Conservation (phyloP, 805 yeast species). For the Metschnikowia continentalis region DNA sequence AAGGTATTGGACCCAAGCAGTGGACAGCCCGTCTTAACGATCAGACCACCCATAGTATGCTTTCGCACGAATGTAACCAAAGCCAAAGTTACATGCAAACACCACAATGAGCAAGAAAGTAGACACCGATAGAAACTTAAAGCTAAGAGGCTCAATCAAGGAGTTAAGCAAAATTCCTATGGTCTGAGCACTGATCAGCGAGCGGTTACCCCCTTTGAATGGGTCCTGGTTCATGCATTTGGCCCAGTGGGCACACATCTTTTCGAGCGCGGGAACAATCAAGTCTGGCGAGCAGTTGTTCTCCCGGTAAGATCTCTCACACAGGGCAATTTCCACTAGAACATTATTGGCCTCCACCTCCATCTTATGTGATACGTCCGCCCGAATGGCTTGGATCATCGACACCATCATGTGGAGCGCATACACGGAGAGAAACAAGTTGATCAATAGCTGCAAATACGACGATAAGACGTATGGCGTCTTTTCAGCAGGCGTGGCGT, state of each 20-base stretch:
- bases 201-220: slow-evolving; percentile 41
- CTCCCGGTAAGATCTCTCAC: slow-evolving; percentile 47
- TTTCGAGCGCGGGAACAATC: slow-evolving; percentile 55
- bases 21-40: neutral
- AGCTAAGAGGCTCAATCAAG: slow-evolving; percentile 63
- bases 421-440: slow-evolving; percentile 43
- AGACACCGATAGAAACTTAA: slow-evolving; percentile 50
- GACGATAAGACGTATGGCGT: slow-evolving; percentile 57
- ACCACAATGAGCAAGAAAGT: slow-evolving; percentile 39
- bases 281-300: slow-evolving; percentile 56
- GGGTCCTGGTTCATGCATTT: slow-evolving; percentile 63
- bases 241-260: slow-evolving; percentile 58
- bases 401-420: slow-evolving; percentile 41
- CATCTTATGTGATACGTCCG: slow-evolving; percentile 52
- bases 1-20: neutral
- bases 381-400: slow-evolving; percentile 45
- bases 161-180: slow-evolving; percentile 60
- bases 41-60: slow-evolving; percentile 37
- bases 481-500: slow-evolving; percentile 48
- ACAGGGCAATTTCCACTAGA: slow-evolving; percentile 48
- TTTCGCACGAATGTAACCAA: slow-evolving; percentile 62
- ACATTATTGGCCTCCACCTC: slow-evolving; percentile 43
- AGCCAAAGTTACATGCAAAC: slow-evolving; percentile 58
- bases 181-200: slow-evolving; percentile 58
- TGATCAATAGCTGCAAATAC: slow-evolving; percentile 54